phyloP scores from a whole-genome alignment of 208 protist species.

The Trypanosoma scelopori region DNA sequence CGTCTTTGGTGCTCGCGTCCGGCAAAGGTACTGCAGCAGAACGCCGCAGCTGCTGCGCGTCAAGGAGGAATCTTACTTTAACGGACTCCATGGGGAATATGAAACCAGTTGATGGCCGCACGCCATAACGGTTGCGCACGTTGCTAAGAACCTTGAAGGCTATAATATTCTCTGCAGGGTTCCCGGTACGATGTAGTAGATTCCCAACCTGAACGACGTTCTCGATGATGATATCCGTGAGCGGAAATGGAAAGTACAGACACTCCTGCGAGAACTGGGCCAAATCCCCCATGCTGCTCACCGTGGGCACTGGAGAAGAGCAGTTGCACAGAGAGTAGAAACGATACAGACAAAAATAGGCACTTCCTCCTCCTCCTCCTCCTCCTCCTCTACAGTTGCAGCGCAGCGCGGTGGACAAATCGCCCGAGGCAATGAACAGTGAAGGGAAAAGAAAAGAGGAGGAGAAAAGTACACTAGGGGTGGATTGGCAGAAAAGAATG shows the following conservation, averaged over 20 bases:
- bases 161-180: conserved; percentile 54
- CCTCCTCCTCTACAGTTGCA: no score
- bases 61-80: conserved; percentile 62
- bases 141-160: conserved; percentile 75
- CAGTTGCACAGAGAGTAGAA: not conserved
- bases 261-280: conserved; percentile 68
- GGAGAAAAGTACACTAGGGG: no score
- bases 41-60: conserved; percentile 55
- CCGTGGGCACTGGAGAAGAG: no score
- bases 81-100: conserved; percentile 53
- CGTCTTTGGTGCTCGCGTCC: conserved; percentile 57
- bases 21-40: conserved; percentile 38
- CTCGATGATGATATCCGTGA: conserved; percentile 72
- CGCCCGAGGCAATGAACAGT: no score
- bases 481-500: no score
- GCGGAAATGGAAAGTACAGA: conserved; percentile 79
- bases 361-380: conserved; percentile 4
- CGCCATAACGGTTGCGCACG: conserved; percentile 68
- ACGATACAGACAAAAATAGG: no score
- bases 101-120: conserved; percentile 60
- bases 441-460: no score
- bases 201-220: conserved; percentile 78
- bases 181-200: conserved; percentile 30
- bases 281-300: conserved; percentile 10
- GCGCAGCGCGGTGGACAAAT: no score